Evolutionary conservation across 768 basidiomycete genomes (phyloP), one percentile per base, ranked within the genome.

Genomic region (Leccinum incarnatum): DNA sequence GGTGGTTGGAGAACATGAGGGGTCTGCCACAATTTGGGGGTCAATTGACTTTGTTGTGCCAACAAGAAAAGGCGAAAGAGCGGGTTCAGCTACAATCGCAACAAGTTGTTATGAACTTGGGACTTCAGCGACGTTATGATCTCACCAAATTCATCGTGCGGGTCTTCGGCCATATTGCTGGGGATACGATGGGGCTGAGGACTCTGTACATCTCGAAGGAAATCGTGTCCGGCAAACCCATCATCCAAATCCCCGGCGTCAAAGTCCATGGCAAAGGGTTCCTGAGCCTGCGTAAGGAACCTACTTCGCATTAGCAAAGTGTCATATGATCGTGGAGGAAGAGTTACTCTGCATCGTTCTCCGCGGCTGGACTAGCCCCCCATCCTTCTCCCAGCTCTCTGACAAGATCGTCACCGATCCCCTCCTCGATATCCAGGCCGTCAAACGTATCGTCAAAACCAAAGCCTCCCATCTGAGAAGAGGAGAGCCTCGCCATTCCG

Each of bases 301-400:
- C 66, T 68, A 55, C 10, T 19, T 53, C 21, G 29, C 32, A 54
- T 73, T 29, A 69, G 66, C 30, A 1, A 4, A 54, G 46, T 25
- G 15, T 42, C 25, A 19, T 53, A 54, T n/a, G 34, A 12, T 32
- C 9, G 15, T 19, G 19, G 42, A 49, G 55, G 30, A 53, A 40
- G 40, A 17, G 19, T 42, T 66, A 72, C 70, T 61, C 56, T 47
- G 58, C 32, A 5, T 29, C 51, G 17, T 49, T 64, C 19, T 62
- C 59, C 9, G 56, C 47, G 45, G 53, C 15, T 4, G 54, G 58
- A 51, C 50, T 55, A 29, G 46, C 76, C 19, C 79, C 83, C 89
- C 90, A 91, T 23, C 79, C 84, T 65, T 85, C 84, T 30, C 89
- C 91, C 3, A 93, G 77, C 64, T 93, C 90, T 60, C 78, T 79